phyloP scores from a whole-genome alignment of 1,139 yeast species.

The Debaryomyces fabryi region DNA sequence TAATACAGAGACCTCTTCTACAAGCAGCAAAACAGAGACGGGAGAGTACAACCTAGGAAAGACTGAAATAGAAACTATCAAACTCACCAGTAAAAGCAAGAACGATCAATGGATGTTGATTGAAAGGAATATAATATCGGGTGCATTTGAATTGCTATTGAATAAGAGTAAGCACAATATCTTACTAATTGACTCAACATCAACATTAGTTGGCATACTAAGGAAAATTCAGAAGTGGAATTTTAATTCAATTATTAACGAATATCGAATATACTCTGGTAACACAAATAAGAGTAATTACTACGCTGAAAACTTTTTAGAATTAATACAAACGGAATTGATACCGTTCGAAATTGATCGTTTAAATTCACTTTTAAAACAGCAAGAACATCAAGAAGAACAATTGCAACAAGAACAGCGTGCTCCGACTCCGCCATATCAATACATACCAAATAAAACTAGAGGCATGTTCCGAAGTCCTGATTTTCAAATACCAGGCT shows the following conservation, averaged over 20 bases:
- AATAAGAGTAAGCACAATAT: conserved; percentile 69
- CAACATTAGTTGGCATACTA: conserved; percentile 76
- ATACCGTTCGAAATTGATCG: conserved; percentile 45
- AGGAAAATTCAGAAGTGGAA: conserved; percentile 89
- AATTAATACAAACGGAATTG: conserved; percentile 62
- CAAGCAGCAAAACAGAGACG: conserved; percentile 5
- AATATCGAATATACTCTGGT: conserved; percentile 73
- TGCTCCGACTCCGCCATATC: conserved; percentile 10
- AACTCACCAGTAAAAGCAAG: conserved; percentile 24
- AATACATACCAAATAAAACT: conserved; percentile 6
- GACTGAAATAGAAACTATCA: conserved; percentile 19
- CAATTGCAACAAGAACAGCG: conserved; percentile 13
- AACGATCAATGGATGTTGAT: conserved; percentile 74
- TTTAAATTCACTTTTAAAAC: conserved; percentile 17
- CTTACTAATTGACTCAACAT: conserved; percentile 76
- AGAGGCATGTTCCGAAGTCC: conserved; percentile 13
- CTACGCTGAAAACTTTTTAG: conserved; percentile 81
- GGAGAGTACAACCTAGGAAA: conserved; percentile 2
- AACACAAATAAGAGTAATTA: conserved; percentile 71
- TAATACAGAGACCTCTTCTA: conserved; percentile 14
- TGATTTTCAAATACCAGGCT: conserved; percentile 11
- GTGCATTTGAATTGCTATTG: conserved; percentile 61
- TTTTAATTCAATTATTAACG: conserved; percentile 79
- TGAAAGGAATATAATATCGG: conserved; percentile 56
- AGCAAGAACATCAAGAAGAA: conserved; percentile 13